A percentile compares a stretch with the other conserved stretches of the same genome.
These are phyloP conservation scores for Kazachstania sp. DNA, from an alignment of 1,139 yeast genomes.

Conservation along the genomic window DNA sequence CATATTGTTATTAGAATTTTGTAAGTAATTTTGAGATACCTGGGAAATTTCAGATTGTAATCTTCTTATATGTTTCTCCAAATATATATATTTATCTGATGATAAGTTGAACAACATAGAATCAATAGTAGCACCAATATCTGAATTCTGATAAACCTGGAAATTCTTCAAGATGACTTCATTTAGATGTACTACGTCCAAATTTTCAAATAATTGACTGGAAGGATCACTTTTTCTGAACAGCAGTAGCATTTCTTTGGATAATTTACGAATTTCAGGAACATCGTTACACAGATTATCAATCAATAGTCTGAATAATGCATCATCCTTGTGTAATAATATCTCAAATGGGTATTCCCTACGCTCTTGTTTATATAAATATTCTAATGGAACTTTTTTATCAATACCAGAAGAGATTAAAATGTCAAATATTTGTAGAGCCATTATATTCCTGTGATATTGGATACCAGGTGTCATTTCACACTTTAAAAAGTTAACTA, in stretches of 20 bases:
- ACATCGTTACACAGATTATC: slow-evolving; percentile 61
- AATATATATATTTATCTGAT: slow-evolving; percentile 15
- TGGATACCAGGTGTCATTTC: slow-evolving; percentile 59
- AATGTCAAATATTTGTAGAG: slow-evolving; percentile 42
- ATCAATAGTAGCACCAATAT: slow-evolving; percentile 68
- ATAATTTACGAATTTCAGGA: slow-evolving; percentile 58
- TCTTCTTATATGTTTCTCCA: slow-evolving; percentile 30
- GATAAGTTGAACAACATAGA: slow-evolving; percentile 38
- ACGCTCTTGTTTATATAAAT: slow-evolving; percentile 26
- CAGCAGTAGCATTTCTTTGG: slow-evolving; percentile 43
- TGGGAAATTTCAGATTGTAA: slow-evolving; percentile 32
- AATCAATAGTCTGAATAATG: slow-evolving; percentile 41
- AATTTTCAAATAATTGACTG: slow-evolving; percentile 10
- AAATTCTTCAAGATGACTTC: slow-evolving; percentile 40
- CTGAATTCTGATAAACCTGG: slow-evolving; percentile 64
- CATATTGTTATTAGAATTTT: slow-evolving; percentile 43
- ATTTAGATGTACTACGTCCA: slow-evolving; percentile 25
- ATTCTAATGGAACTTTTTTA: slow-evolving; percentile 32
- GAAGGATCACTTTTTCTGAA: slow-evolving; percentile 33
- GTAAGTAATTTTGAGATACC: slow-evolving; percentile 30
- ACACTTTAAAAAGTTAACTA: slow-evolving; percentile 36
- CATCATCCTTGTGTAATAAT: slow-evolving; percentile 34
- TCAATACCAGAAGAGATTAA: slow-evolving; percentile 54
- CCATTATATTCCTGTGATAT: slow-evolving; percentile 51
- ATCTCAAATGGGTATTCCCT: slow-evolving; percentile 41